Base-by-base conservation (phyloP, 1,284 basidiomycete genomes). In the Tylopilus orsonianus region DNA sequence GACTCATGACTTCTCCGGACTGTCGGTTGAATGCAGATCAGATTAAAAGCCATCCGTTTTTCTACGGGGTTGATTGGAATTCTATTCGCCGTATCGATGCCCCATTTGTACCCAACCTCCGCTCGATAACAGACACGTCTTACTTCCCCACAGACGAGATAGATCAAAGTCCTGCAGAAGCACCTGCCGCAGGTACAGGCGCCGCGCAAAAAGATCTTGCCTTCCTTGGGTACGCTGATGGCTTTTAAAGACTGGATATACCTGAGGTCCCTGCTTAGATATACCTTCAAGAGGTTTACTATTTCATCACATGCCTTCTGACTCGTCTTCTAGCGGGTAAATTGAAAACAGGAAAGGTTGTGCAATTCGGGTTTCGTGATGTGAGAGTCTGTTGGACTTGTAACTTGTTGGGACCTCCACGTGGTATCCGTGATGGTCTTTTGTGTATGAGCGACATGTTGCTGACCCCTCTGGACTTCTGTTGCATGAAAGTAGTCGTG, bases 141-240 rank as follows among this genome's bases (percentile, higher is more conserved):
- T 97, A 98, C 74, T 98, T 98, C 81, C 95, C 96, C 0, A 96
- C 91, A 18, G 95, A 98, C 57, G 94, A 98, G 66, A 81, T 97
- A 58, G 91, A 96, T 59, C 92, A 97, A 69, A 87, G 80, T 0
- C 77, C 83, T 5, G 82, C 93, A 44, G 85, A 88, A 56, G 71
- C 75, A 4, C 71, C 74, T 6, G 74, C 78, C 39, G 71, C 75
- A 2, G 82, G 84, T 48, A 67, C 78, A 8, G 71, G 74, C 26
- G 82, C 76, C 36, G 79, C 87, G 34, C 83, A 82, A 68, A 87
- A 92, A 70, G 93, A 96, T 69, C 75, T 97, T 41, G 93, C 93
- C 13, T 97, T 97, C 79, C 79, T 97, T 53, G 93, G 93, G 79
- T 95, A 73, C 59, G 81, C 75, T 10, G 27, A 41, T 9, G 22